Evolutionary conservation across 1,284 basidiomycete species (phyloP), one percentile per base, ranked within the genome.

Genomic region (Volvariella volvacea): DNA sequence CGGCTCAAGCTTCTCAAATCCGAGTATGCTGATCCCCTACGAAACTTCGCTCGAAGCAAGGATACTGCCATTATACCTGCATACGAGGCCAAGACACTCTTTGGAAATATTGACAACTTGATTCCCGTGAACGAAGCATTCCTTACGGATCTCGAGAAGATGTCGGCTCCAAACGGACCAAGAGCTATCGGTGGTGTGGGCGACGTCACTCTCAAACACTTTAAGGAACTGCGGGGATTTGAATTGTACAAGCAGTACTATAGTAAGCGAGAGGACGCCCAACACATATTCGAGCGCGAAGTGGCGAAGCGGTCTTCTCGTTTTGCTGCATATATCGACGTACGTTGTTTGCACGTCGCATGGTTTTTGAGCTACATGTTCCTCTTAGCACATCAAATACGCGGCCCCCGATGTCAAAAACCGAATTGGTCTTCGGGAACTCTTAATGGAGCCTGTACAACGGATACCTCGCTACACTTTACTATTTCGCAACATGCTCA

Each of bases 361-460:
- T 54, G 47, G 39, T 42, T 19, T 20, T 46, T 38, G 21, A 34
- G 34, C 45, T 51, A 30, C 47, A 42, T 40, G 16, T 53, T 12
- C 12, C 12, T 28, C 25, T 6, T 12, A 93, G 90, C 82, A 84
- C 44, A 88, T 91, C 53, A 95, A 96, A 70, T 92, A 94, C 58
- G 83, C 88, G 50, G 82, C 83, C 2, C 76, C 83, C 10, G 92
- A 92, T 47, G 70, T 82, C 30, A 80, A 76, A 51, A 95, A 93
- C 58, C 83, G 88, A 47, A 79, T 94, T 40, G 93, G 95, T 10
- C 73, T 99, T 33, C 80, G 92, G 16, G 95, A 99, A 63, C 78
- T 99, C 34, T 73, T 99, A 34, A 97, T 98, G 81, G 96, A 99
- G 58, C 96, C 96, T n/a, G 91, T 98, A n/a, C 96, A 99, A 62